Base-by-base conservation (phyloP, 1,139 yeast genomes). In the Pichia sp. region DNA sequence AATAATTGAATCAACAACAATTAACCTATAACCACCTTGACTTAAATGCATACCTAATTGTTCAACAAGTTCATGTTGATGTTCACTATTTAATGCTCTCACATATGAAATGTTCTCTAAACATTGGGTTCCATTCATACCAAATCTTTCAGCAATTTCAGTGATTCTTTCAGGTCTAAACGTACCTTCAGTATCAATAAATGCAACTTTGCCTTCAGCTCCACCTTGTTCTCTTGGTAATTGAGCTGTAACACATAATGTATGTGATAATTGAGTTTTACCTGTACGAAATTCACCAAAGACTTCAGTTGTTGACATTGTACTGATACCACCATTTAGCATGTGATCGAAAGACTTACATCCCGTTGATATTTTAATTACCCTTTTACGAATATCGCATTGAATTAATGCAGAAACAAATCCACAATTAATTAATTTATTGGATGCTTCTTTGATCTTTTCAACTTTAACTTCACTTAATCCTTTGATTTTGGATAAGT, bases 211-310 rank as follows among this genome's bases (percentile, higher is more conserved):
- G 0, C 82, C 82, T 52, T 75, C 80, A 1, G 72, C 79, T 2
- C 82, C 82, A 5, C 81, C 81, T 61, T 70, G 56, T 5, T 62
- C 64, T 41, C 59, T 67, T 7, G 80, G 78, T 33, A 76, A 55
- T 51, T 76, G 83, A 2, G 80, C 66, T 1, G 80, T 70, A 3
- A 76, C 80, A 55, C 82, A 76, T 37, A 76, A 56, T 0, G 81
- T 76, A 49, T 76, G 81, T 2, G 80, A 72, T 57, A 76, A 56
- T 51, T 76, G 81, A 7, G 80, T 75, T 54, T 76, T 76, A 38
- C 81, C 81, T 47, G 80, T 75, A 43, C 82, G 62, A 50, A 73
- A 76, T 51, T 76, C 82, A 3, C 82, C 82, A 61, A 74, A 76
- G 1, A 76, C 82, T 51, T 76, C 82, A 0, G 79, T 74, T 26